Evolutionary conservation across 75 land plant genomes (phyloP).

Genomic region (Picea glauca): DNA sequence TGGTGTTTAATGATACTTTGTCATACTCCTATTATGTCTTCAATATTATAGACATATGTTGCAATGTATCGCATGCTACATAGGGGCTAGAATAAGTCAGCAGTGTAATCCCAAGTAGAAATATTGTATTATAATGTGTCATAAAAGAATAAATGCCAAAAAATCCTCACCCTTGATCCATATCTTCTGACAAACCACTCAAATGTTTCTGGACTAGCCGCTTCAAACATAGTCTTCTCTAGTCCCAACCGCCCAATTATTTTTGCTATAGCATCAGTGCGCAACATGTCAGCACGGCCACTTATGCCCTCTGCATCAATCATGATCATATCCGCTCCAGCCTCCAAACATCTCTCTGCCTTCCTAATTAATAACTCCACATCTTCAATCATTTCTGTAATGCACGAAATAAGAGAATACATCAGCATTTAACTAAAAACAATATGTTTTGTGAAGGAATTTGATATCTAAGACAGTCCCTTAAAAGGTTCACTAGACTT

Average conservation of each 20-base stretch:
- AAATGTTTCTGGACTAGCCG: conserved; percentile 50
- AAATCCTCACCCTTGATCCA: conserved; percentile 62
- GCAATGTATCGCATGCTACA: too few relatives aligned
- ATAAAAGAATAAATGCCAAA: too few relatives aligned
- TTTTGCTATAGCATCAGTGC: conserved; percentile 82
- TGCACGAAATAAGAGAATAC: not conserved
- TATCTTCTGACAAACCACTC: conserved; percentile 86
- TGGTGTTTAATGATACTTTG: too few relatives aligned
- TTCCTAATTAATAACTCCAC: conserved; percentile 64
- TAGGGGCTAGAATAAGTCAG: too few relatives aligned
- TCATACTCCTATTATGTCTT: too few relatives aligned
- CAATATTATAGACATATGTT: too few relatives aligned
- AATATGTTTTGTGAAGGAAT: not conserved
- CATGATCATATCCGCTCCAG: conserved; percentile 96
- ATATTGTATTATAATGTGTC: too few relatives aligned
- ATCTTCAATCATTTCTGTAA: conserved; percentile 60
- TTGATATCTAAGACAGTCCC: not conserved
- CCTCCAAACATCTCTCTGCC: conserved; percentile 93
- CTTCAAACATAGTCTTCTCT: conserved; percentile 92
- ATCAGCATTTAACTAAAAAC: not conserved
- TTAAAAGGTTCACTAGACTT: not conserved
- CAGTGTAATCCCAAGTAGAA: too few relatives aligned
- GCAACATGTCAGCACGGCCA: conserved; percentile 39
- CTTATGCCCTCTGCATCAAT: conserved; percentile 81
- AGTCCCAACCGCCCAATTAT: conserved; percentile 80